A percentile compares a stretch with the other conserved stretches of the same genome.
These are phyloP conservation scores for Aureobasidium uvarum DNA, from an alignment of 2,329 filamentous ascomycete genomes.

Conservation along the genomic window DNA sequence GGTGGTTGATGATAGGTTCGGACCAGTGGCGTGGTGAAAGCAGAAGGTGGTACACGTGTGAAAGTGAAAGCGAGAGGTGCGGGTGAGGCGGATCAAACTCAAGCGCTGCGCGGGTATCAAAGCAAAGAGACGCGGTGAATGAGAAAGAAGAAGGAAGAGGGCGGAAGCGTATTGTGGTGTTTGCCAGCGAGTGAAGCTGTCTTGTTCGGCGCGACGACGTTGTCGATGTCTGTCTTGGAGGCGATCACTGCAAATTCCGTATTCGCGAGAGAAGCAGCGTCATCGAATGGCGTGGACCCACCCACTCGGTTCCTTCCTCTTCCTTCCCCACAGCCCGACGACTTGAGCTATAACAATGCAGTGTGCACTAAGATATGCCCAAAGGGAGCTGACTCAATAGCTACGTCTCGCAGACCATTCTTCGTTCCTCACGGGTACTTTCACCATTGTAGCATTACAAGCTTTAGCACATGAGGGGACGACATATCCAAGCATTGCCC, in stretches of 20 bases:
- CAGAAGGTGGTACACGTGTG: background rate
- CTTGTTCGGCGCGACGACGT: too few relatives aligned
- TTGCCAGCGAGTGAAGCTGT: background rate
- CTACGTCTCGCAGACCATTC: too few relatives aligned
- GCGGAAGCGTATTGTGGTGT: background rate
- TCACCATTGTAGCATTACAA: too few relatives aligned
- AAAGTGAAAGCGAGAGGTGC: constrained; percentile 3
- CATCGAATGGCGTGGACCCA: too few relatives aligned
- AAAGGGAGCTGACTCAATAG: background rate
- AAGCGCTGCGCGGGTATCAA: background rate
- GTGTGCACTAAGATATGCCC: background rate
- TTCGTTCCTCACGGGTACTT: too few relatives aligned
- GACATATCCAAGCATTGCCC: too few relatives aligned
- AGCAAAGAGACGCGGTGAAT: constrained; percentile 8
- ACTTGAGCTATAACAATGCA: background rate
- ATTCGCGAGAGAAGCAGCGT: too few relatives aligned
- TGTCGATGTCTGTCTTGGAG: too few relatives aligned
- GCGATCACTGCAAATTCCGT: too few relatives aligned
- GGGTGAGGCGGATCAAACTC: background rate
- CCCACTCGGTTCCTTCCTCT: background rate
- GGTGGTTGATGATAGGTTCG: too few relatives aligned
- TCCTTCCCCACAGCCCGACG: background rate
- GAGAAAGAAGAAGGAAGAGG: background rate
- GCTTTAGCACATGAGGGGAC: too few relatives aligned
- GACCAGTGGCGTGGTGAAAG: background rate